phyloP scores from a whole-genome alignment of 495 filamentous ascomycete species.

The Paragyromitra xinjiangensis region DNA sequence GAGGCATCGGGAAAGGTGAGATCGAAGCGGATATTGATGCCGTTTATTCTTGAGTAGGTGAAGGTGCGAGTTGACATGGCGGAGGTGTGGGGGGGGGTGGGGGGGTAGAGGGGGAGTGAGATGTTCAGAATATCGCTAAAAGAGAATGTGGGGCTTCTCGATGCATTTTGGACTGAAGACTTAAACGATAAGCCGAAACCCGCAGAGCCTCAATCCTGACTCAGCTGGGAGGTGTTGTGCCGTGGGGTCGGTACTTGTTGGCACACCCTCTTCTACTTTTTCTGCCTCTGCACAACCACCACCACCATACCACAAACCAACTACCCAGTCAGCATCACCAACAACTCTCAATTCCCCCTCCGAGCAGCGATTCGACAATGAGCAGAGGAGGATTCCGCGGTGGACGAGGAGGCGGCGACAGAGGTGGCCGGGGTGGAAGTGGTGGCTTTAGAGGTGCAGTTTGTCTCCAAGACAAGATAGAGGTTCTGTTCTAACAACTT shows the following conservation, averaged over 20 bases:
- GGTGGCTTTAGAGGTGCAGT: constrained; percentile 36
- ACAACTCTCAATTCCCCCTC: constrained; percentile 17
- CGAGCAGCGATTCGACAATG: constrained; percentile 41
- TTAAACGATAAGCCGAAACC: not conserved
- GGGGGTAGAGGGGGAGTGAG: constrained; percentile 1
- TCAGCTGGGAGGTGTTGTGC: not conserved
- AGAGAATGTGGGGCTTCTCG: constrained; percentile 22
- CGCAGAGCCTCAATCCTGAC: constrained; percentile 4
- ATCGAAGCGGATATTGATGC: constrained; percentile 58
- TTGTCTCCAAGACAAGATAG: not conserved
- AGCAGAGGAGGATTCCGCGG: constrained; percentile 59
- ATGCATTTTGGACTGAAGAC: too few relatives aligned
- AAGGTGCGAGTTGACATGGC: constrained; percentile 31
- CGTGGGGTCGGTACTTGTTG: not conserved
- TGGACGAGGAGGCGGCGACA: constrained; percentile 60
- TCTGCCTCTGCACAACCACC: not conserved
- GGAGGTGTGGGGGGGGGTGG: not conserved
- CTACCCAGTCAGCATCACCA: constrained; percentile 3
- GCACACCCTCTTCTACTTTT: not conserved
- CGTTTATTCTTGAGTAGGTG: constrained; percentile 49
- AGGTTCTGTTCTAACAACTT: not conserved
- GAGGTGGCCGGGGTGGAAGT: constrained; percentile 59
- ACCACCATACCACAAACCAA: constrained; percentile 1
- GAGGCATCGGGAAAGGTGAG: constrained; percentile 47
- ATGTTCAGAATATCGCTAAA: constrained; percentile 10